These are phyloP conservation scores for Carex cristatella DNA, from an alignment of 176 grass and related monocot genomes.

Conservation along the genomic window DNA sequence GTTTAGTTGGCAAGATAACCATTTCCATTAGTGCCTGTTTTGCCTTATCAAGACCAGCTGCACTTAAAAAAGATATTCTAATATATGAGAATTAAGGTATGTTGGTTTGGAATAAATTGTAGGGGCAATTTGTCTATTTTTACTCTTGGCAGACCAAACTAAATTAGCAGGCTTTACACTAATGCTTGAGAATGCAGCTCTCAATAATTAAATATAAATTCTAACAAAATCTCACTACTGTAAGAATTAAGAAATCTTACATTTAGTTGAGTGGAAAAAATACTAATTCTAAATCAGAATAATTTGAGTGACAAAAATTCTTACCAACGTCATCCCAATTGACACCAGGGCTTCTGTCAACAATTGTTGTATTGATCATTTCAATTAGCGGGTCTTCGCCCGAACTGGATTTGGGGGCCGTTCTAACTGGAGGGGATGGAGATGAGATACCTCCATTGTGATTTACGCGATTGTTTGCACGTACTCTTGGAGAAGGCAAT, in stretches of 20 bases:
- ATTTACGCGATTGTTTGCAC: neutral
- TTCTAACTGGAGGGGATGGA: conserved; percentile 12
- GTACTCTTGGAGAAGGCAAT: neutral
- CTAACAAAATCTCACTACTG: neutral
- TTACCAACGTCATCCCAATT: conserved; percentile 97
- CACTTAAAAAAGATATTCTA: conserved; percentile 16
- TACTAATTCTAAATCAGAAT: neutral
- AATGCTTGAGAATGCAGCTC: neutral
- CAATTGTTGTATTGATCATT: conserved; percentile 91
- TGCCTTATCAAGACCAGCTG: conserved; percentile 95
- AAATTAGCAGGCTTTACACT: neutral
- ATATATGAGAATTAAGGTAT: neutral
- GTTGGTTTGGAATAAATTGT: neutral
- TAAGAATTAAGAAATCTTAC: neutral
- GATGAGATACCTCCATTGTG: conserved; percentile 7
- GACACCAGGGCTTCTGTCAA: conserved; percentile 87
- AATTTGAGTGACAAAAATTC: neutral
- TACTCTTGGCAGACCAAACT: neutral
- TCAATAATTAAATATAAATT: neutral
- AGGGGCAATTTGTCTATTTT: neutral
- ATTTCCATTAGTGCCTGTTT: conserved; percentile 99
- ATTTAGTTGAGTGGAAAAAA: no score
- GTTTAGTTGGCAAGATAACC: conserved; percentile 93
- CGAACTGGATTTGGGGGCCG: neutral
- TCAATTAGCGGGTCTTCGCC: conserved; percentile 60